phyloP scores from a whole-genome alignment of 768 basidiomycete genomes.

The Boletus bicolor region DNA sequence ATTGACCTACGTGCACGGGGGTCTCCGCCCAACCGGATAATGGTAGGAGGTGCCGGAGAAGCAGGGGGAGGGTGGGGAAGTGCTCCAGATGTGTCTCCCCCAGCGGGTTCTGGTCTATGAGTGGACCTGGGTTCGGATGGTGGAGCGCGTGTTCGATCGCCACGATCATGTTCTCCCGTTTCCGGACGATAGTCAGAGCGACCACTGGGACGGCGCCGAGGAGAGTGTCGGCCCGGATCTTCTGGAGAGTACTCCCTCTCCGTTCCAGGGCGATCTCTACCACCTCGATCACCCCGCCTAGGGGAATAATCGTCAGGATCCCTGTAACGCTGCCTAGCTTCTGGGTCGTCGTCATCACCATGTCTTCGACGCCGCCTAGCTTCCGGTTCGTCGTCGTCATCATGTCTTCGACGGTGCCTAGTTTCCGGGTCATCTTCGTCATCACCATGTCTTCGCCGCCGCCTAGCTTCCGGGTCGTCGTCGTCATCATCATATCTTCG shows the following conservation, averaged over 20 bases:
- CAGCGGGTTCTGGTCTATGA: conserved; percentile 10
- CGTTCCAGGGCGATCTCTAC: background rate
- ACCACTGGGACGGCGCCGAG: conserved; percentile 12
- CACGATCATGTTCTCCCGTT: conserved; percentile 11
- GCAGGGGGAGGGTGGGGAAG: conserved; percentile 6
- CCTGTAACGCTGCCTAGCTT: background rate
- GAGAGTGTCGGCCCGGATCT: conserved; percentile 2
- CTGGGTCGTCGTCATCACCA: conserved; percentile 4
- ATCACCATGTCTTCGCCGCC: background rate
- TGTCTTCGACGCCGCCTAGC: conserved; percentile 1
- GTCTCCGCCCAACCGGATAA: conserved; percentile 28
- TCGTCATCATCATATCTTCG: background rate
- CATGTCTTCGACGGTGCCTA: background rate
- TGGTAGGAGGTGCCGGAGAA: conserved; percentile 28
- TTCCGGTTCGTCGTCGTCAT: conserved; percentile 5
- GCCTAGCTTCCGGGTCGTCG: conserved; percentile 9
- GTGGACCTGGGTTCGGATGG: conserved; percentile 8
- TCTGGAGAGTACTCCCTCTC: conserved; percentile 8
- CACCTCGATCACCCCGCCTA: background rate
- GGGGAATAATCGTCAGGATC: too few relatives aligned
- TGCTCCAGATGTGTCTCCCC: conserved; percentile 4
- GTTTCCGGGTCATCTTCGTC: conserved; percentile 7
- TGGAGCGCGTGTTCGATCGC: conserved; percentile 10
- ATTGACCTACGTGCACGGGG: conserved; percentile 15
- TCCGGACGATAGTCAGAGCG: conserved; percentile 14